Evolutionary conservation across 768 basidiomycete genomes (phyloP).

Genomic region (Arthromyces matolae): DNA sequence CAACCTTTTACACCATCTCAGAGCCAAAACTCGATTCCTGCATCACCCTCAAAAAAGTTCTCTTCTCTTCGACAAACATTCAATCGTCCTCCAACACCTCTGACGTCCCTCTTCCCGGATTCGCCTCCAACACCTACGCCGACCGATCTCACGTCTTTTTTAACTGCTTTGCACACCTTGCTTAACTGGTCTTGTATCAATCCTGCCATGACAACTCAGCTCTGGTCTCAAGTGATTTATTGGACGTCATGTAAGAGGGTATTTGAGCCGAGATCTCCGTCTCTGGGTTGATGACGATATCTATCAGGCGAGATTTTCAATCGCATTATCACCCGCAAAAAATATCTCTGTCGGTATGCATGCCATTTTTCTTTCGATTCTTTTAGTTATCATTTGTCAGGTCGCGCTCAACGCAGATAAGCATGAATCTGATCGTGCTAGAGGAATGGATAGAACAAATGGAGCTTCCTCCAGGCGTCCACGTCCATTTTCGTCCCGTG

Average conservation of each 20-base stretch:
- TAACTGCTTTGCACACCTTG: slow-evolving; percentile 82
- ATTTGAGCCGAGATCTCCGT: not conserved
- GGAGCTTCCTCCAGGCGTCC: slow-evolving; percentile 75
- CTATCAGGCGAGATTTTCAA: slow-evolving; percentile 78
- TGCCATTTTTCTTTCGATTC: not conserved
- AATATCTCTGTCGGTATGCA: slow-evolving; percentile 82
- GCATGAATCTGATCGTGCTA: slow-evolving; percentile 77
- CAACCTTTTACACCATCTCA: slow-evolving; percentile 54
- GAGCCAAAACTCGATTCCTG: slow-evolving; percentile 35
- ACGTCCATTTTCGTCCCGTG: slow-evolving; percentile 79
- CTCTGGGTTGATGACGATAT: slow-evolving; percentile 4
- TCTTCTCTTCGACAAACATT: slow-evolving; percentile 69
- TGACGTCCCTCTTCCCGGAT: slow-evolving; percentile 49
- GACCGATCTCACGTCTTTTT: slow-evolving; percentile 65
- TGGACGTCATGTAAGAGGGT: slow-evolving; percentile 87
- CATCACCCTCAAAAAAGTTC: slow-evolving; percentile 51
- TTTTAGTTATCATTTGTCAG: slow-evolving; percentile 28
- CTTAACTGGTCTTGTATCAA: slow-evolving; percentile 87
- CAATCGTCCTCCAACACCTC: slow-evolving; percentile 42
- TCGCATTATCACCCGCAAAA: slow-evolving; percentile 84
- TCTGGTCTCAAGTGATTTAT: slow-evolving; percentile 98
- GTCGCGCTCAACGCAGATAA: slow-evolving; percentile 85
- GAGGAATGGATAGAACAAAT: slow-evolving; percentile 91
- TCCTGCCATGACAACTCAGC: slow-evolving; percentile 80
- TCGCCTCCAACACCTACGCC: slow-evolving; percentile 40